phyloP scores from a whole-genome alignment of 78 protist species.

The Dictyostelium intermedium region DNA sequence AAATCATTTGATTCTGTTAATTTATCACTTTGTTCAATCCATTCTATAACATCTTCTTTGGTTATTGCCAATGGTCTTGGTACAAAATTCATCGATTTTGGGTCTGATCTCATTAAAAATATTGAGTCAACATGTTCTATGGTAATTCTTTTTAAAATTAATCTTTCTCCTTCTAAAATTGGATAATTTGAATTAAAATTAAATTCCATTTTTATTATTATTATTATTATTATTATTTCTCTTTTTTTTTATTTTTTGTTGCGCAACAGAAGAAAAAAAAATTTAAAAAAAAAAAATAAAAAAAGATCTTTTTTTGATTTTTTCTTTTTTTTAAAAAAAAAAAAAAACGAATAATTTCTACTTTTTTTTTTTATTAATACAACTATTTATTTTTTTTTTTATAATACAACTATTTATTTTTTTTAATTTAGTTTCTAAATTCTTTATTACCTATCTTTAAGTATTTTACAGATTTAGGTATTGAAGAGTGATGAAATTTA shows the following conservation, averaged over 20 bases:
- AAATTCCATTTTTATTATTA: not conserved
- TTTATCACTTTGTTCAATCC: not conserved
- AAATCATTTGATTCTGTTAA: not conserved
- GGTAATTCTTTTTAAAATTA: conserved; percentile 12
- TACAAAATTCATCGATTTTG: not conserved
- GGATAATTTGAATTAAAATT: conserved; percentile 2
- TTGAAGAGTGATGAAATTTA: not conserved
- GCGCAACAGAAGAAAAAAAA: too few relatives aligned
- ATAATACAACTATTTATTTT: too few relatives aligned
- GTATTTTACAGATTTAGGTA: not conserved
- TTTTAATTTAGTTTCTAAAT: too few relatives aligned
- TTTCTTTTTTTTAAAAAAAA: too few relatives aligned
- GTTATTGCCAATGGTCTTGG: conserved; percentile 27
- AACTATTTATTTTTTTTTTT: too few relatives aligned
- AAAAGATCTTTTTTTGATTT: too few relatives aligned
- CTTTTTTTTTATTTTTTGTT: too few relatives aligned
- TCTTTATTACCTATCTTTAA: not conserved
- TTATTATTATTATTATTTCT: too few relatives aligned
- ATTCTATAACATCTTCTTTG: not conserved
- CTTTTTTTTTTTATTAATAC: too few relatives aligned
- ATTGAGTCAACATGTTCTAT: not conserved
- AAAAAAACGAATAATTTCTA: too few relatives aligned
- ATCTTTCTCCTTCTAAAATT: conserved; percentile 12
- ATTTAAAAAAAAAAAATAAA: too few relatives aligned
- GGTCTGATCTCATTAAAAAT: not conserved